phyloP scores from a whole-genome alignment of 192 early-diverging fungal genomes.

The Coemansia furcata region DNA sequence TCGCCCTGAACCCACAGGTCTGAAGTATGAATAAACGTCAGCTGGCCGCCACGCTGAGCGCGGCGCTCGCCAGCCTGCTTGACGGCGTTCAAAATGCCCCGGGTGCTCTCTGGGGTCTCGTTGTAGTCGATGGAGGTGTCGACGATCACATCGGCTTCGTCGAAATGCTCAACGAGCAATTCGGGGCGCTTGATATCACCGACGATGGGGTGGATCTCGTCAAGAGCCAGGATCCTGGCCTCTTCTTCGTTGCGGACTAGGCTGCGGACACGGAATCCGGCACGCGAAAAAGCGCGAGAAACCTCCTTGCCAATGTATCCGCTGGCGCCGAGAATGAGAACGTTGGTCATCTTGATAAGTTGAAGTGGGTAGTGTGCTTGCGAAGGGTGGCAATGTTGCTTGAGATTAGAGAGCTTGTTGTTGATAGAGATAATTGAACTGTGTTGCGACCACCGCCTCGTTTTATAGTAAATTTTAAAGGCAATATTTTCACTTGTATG shows the following conservation, averaged over 20 bases:
- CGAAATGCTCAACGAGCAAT: neutral
- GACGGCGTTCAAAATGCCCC: constrained; percentile 2
- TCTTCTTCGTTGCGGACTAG: constrained; percentile 9
- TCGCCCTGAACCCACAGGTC: constrained; percentile 6
- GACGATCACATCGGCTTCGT: constrained; percentile 4
- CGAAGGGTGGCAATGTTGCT: neutral
- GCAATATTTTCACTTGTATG: neutral
- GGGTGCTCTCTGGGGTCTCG: neutral
- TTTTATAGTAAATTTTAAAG: neutral
- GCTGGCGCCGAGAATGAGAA: constrained; percentile 13
- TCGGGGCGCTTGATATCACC: constrained; percentile 4
- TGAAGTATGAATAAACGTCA: constrained; percentile 2
- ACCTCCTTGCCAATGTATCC: constrained; percentile 18
- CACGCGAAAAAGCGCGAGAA: constrained; percentile 13
- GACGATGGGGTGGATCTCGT: constrained; percentile 5
- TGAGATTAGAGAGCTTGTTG: neutral
- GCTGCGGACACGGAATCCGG: constrained; percentile 5
- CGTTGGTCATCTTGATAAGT: constrained; percentile 13
- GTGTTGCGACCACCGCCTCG: neutral
- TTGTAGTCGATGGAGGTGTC: constrained; percentile 7
- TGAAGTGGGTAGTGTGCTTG: neutral
- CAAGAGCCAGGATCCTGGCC: neutral
- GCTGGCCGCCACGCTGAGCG: neutral
- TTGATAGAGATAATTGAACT: neutral
- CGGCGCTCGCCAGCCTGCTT: constrained; percentile 9